Evolutionary conservation across 768 basidiomycete species (phyloP), one percentile per base, ranked within the genome.

Genomic region (Favolaschia claudopus): DNA sequence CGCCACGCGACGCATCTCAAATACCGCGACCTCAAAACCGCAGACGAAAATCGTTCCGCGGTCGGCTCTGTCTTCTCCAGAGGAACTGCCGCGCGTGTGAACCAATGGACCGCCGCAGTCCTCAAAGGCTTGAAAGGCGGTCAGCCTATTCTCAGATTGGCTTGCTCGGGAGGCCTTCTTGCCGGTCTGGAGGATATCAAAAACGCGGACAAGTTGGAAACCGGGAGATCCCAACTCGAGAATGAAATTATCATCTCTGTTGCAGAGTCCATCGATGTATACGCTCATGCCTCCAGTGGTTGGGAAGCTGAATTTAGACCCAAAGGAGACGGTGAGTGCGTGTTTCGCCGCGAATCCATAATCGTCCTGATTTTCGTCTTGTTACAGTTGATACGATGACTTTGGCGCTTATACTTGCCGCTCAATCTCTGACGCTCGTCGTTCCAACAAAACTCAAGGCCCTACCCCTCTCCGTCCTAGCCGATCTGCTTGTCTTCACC

Each of bases 251-350:
- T 92, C 28, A 76, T 93, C 25, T 84, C 89, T 4, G 76, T 92
- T 25, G 91, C 92, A 8, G 91, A 92, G 68, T 82, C 89, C 22
- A 83, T 92, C 70, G 91, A 92, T 63, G 72, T 81, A 12, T 86
- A 88, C 60, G 67, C 71, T 7, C 59, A 59, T 37, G 61, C 51
- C 8, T 70, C 15, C 49, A 68, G 28, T 43, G 77, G 77, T 15
- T 92, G 91, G 91, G 85, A 88, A 67, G 82, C 78, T 48, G 89
- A 92, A 65, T 92, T 91, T 67, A 79, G 80, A 55, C 81, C 83
- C n/a, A 75, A 76, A 17, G 75, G 79, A 7, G 79, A 82, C 62
- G 79, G 74, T 67, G 75, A 69, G 74, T 74, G 7, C 55, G 58
- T 32, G 42, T 22, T 15, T 47, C 24, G 7, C n/a, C 12, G 52